Percentiles rank a stretch among this genome's conserved stretches.
Conservation (phyloP, 2,329 filamentous ascomycete genomes). For the Ceratocystis cubensis region DNA sequence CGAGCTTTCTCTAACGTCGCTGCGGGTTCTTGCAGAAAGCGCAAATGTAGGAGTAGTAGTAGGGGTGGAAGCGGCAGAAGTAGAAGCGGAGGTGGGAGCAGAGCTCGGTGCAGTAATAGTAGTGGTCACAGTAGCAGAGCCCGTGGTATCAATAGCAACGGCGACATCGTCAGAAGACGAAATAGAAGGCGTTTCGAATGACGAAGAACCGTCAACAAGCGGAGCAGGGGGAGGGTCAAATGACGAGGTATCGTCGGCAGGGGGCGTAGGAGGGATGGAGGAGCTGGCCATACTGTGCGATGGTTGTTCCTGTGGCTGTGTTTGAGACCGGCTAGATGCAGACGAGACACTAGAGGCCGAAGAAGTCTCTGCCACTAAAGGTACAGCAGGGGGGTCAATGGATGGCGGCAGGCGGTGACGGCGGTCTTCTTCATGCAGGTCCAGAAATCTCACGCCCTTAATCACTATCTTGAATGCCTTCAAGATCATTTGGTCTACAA, state of each 20-base stretch:
- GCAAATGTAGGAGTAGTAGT: not conserved
- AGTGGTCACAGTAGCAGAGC: not conserved
- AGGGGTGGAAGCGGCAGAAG: slow-evolving; percentile 9
- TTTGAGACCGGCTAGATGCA: slow-evolving; percentile 11
- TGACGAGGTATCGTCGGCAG: slow-evolving; percentile 44
- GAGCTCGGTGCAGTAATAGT: not conserved
- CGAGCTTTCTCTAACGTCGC: slow-evolving; percentile 7
- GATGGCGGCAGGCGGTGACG: slow-evolving; percentile 15
- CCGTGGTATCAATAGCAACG: not conserved
- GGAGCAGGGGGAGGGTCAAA: slow-evolving; percentile 27
- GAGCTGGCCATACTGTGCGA: not conserved
- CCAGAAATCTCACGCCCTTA: slow-evolving; percentile 77
- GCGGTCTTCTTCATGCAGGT: slow-evolving; percentile 61
- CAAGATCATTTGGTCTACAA: slow-evolving; percentile 84
- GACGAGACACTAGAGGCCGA: not conserved
- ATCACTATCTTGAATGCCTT: slow-evolving; percentile 93
- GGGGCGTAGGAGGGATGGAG: slow-evolving; percentile 47
- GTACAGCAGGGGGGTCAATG: slow-evolving; percentile 8
- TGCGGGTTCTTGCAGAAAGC: not conserved
- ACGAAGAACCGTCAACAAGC: slow-evolving; percentile 16
- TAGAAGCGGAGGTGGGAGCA: not conserved
- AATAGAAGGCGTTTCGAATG: slow-evolving; percentile 33
- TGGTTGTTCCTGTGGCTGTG: not conserved
- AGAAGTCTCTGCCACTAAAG: not conserved
- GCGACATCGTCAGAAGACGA: slow-evolving; percentile 1